Percentiles rank a stretch among this genome's conserved stretches.
These are phyloP conservation scores for Dactylorhiza incarnata DNA, from an alignment of 106 monocot species.

Conservation along the genomic window DNA sequence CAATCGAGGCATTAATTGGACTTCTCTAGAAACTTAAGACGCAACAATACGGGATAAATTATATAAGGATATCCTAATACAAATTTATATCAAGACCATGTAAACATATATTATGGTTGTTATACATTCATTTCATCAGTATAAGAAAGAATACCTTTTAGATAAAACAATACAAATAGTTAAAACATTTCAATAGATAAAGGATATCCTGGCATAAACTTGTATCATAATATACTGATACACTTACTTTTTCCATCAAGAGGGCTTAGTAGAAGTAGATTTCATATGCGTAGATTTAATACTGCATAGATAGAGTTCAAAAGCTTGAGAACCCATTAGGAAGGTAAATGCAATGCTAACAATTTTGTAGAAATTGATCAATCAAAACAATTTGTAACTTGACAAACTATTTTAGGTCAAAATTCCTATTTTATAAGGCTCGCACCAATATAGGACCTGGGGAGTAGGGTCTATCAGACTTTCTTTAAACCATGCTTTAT, in stretches of 20 bases:
- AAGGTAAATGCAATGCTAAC: background rate
- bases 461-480: background rate
- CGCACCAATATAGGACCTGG: background rate
- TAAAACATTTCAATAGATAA: no score
- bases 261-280: background rate
- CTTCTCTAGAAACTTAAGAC: background rate
- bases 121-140: no score
- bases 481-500: background rate
- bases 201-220: no score
- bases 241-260: no score
- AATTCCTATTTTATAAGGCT: background rate
- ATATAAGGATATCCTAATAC: no score
- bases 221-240: no score
- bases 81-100: no score
- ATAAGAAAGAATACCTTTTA: no score
- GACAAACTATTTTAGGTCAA: background rate
- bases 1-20: background rate
- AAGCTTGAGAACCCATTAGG: background rate
- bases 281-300: background rate
- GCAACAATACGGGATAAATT: no score
- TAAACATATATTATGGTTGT: no score
- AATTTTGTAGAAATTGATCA: background rate
- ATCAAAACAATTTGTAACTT: background rate
- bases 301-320: background rate
- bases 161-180: no score